Evolutionary conservation across 371 early-diverging fungal genomes (phyloP).

Genomic region (Chytridium lagenaria): DNA sequence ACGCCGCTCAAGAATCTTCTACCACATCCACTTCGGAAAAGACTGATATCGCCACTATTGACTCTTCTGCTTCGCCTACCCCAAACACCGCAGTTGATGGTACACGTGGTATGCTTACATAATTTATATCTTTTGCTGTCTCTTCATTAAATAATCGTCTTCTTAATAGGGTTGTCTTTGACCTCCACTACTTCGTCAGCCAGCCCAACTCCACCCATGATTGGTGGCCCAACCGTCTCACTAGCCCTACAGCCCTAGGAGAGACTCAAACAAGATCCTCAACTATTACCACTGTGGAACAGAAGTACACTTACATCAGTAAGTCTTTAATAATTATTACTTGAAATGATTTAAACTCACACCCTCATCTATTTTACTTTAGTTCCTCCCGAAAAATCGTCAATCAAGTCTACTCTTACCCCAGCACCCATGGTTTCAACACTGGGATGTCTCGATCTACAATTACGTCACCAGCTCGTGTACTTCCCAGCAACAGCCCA

Average conservation of each 20-base stretch:
- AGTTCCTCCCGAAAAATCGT: neutral
- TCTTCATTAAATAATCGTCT: too few species aligned
- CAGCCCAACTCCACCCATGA: too few species aligned
- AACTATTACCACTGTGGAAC: neutral
- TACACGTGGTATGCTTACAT: too few species aligned
- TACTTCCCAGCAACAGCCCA: neutral
- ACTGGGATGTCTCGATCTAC: too few species aligned
- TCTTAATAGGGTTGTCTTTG: too few species aligned
- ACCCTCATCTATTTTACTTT: neutral
- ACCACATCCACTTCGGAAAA: neutral
- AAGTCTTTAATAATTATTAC: neutral
- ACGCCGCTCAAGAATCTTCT: too few species aligned
- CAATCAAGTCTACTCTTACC: neutral
- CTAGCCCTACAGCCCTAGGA: slow-evolving; percentile 13
- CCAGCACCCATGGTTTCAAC: too few species aligned
- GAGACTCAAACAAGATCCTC: neutral
- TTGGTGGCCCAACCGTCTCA: too few species aligned
- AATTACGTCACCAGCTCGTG: neutral
- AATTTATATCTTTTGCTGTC: too few species aligned
- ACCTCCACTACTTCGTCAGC: too few species aligned
- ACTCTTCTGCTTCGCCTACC: neutral
- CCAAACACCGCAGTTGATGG: too few species aligned
- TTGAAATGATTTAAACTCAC: neutral
- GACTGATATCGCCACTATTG: neutral
- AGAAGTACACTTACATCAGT: neutral